Evolutionary conservation across 2,329 filamentous ascomycete genomes (phyloP), one percentile per base, ranked within the genome.

Genomic region (Ophidiomyces ophidiicola): DNA sequence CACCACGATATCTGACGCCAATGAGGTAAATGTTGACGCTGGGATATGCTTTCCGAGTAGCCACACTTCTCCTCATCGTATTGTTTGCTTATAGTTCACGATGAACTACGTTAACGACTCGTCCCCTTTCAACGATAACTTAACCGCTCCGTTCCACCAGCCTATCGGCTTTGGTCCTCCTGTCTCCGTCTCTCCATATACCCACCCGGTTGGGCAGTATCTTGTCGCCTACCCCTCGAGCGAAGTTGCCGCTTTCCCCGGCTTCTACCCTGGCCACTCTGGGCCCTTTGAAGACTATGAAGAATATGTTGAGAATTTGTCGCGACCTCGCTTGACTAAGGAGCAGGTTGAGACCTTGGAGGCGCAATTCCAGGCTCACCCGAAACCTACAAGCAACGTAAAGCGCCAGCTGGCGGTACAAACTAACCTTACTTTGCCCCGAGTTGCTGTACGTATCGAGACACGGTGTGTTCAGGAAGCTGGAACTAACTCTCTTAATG

Each of bases 291-390:
- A 60, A 37, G 62, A 68, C 41, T 64, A 62, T 41, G 65, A 68
- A 29, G 66, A 68, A 50, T 61, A 60, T 43, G 53, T 62, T 24
- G 66, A 70, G 48, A 66, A 64, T 45, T 53, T 67, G 28, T 67
- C 64, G 11, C 59, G 66, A 11, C 66, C 66, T 7, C 60, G 67
- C 25, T 59, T 70, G 48, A 69, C 67, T 43, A 68, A 68, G 45
- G 67, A 70, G 43, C 67, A 70, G 54, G 63, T 69, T 26, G 65
- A 67, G 46, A 64, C 63, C 3, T 49, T 70, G 18, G 67, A 70
- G 48, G 55, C 59, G 28, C 63, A 69, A 39, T 70, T 69, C 43
- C 63, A 66, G 48, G 60, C 64, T 24, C 64, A 68, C 44, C 64
- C 65, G 24, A 70, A 69, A 47, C 67, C 67, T 6, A 69, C 62